phyloP scores from a whole-genome alignment of 1,284 basidiomycete species.

The Rhodotorula glutinis region DNA sequence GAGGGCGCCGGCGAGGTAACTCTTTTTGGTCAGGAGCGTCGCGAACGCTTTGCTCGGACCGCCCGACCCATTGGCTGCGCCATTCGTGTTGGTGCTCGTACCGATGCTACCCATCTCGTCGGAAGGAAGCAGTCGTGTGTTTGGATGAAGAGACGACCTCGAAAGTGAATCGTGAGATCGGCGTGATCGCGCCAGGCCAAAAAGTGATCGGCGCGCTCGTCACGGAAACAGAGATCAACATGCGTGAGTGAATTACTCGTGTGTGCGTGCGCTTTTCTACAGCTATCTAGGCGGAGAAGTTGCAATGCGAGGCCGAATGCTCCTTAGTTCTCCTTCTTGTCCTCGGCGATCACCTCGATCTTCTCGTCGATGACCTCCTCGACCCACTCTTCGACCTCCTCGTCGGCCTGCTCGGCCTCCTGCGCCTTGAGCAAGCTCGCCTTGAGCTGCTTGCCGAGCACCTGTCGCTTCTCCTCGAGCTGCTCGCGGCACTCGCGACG shows the following conservation, averaged over 20 bases:
- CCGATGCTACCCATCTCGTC: not conserved
- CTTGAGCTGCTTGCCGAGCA: conserved; percentile 54
- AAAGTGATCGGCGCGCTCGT: too few relatives aligned
- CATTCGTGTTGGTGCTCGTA: not conserved
- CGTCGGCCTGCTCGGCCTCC: conserved; percentile 89
- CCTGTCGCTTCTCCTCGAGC: conserved; percentile 61
- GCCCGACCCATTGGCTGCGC: not conserved
- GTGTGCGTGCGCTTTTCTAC: too few relatives aligned
- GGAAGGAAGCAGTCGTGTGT: not conserved
- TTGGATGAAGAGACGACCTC: too few relatives aligned
- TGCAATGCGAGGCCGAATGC: not conserved
- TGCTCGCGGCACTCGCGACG: conserved; percentile 48
- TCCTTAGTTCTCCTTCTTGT: not conserved
- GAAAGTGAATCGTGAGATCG: too few relatives aligned
- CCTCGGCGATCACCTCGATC: conserved; percentile 27
- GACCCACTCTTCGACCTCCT: conserved; percentile 75
- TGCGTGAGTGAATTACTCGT: too few relatives aligned
- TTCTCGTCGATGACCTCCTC: conserved; percentile 64
- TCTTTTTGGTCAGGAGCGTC: conserved; percentile 63
- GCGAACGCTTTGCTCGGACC: conserved; percentile 46
- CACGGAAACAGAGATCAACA: too few relatives aligned
- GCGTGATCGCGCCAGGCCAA: too few relatives aligned
- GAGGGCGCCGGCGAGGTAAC: conserved; percentile 63
- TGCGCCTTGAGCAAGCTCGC: conserved; percentile 63
- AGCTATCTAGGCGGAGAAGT: too few relatives aligned